phyloP scores from a whole-genome alignment of 768 basidiomycete genomes.

The Tricholoma hemisulphureum region DNA sequence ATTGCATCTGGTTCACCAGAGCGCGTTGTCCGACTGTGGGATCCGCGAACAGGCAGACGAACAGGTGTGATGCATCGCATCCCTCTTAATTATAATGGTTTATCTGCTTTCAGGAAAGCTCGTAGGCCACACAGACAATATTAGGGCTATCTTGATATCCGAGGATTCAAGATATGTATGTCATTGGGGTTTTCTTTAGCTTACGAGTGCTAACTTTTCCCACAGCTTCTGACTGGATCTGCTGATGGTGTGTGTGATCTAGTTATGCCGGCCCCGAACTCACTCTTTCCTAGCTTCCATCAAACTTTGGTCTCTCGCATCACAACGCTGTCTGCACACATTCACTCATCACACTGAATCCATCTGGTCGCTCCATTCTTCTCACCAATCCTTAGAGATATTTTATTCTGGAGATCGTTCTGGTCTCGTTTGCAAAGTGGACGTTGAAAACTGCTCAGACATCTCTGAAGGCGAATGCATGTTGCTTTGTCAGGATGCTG shows the following conservation, averaged over 20 bases:
- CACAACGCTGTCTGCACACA: conserved; percentile 91
- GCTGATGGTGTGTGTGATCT: conserved; percentile 52
- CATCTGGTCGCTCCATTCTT: conserved; percentile 90
- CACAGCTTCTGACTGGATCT: conserved; percentile 78
- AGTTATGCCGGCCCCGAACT: conserved; percentile 24
- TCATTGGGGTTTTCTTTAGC: conserved; percentile 10
- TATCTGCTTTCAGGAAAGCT: conserved; percentile 56
- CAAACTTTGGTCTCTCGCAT: conserved; percentile 90
- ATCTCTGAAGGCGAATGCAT: conserved; percentile 89
- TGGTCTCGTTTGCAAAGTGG: conserved; percentile 89
- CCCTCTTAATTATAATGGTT: background rate
- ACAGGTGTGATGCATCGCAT: conserved; percentile 41
- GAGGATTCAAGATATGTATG: conserved; percentile 90
- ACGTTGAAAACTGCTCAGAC: conserved; percentile 78
- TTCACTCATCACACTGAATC: conserved; percentile 94
- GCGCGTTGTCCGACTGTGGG: conserved; percentile 88
- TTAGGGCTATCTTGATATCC: conserved; percentile 83
- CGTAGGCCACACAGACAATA: conserved; percentile 97
- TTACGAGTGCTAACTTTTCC: conserved; percentile 5
- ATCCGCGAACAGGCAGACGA: conserved; percentile 81
- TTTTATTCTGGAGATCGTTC: conserved; percentile 96
- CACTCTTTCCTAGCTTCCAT: conserved; percentile 53
- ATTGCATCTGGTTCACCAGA: conserved; percentile 93
- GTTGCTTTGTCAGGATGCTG: conserved; percentile 71
- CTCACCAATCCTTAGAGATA: conserved; percentile 78